Base-by-base conservation (phyloP, 306 rosid species). In the Glycine soja region DNA sequence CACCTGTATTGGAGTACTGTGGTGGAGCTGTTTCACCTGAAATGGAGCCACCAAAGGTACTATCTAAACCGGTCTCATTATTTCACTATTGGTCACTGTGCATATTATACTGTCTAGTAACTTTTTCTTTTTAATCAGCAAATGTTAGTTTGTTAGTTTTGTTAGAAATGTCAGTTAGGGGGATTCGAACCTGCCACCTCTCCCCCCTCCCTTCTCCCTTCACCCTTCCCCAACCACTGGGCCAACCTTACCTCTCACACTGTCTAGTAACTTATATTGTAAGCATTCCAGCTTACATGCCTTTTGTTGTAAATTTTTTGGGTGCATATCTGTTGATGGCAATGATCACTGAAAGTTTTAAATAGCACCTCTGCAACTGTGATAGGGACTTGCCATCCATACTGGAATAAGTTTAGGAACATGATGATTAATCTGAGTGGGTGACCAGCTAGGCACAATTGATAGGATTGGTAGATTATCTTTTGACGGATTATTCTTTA, bases 11-110 rank as follows among this genome's bases (percentile, higher is more conserved):
- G 73, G 90, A 93, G 86, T 95, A 95, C 72, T 90, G 98, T 85
- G 99, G 99, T 56, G 99, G 99, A 81, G 88, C 90, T 76, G 88
- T 95, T 86, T 95, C 97, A 85, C 99, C 99, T n/a, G 99, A 95
- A 91, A 93, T 93, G 99, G 86, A 95, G 90, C 98, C 99, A 30
- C 98, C 99, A 50, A 95, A 95, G 98, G 99, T 93, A 87, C 59
- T 50, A 46, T 65, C 30, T 62, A 62, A 73, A 64, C 69, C 77
- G 34, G 69, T 73, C 58, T 40, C 40, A 34, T 81, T 45, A 56
- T 70, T 24, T 40, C 38, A 36, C 19, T 30, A 19, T 59, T 66
- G 70, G n/a, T 30, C 50, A 42, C 19, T 69, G 13, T 69, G 36
- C 19, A 58, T 36, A 52, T 8, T 54, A 38, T 79, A 16, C 67